Base-by-base conservation (phyloP, 2,329 filamentous ascomycete genomes). In the Venturia aucupariae region DNA sequence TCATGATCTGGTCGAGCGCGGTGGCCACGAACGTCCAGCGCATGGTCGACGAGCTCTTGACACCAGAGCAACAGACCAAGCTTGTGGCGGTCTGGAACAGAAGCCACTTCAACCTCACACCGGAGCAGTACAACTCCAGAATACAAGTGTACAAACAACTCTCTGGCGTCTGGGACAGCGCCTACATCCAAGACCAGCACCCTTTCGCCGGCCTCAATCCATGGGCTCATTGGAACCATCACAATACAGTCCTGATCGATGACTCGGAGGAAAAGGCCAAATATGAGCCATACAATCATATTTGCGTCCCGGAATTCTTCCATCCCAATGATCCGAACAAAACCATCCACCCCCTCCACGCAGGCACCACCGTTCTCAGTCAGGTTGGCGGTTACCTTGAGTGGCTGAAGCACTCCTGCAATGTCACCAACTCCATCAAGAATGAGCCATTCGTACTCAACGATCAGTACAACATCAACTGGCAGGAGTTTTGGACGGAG, bases 1-100 rank as follows among this genome's bases (percentile, higher is more conserved):
- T 64, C 54, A 64, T 64, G 63, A 22, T 61, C 55, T 64, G 63
- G 63, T 57, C 63, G 4, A 35, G 35, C 11, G 63, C 55, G n/a
- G 10, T 17, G 39, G 15, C 35, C 19, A 8, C 38, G 17, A 64
- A 61, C 30, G 55, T 57, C 10, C 2, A 44, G 19, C 22, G 19
- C 35, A 61, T 64, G 39, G 11, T 61, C 27, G 13, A 48, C 19
- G 8, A 30, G 35, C 24, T 61, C 22, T 54, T 64, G 15, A 64
- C 46, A 30, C 7, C 6, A 22, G 24, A 60, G 17, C 22, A 61
- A 24, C 38, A 39, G 24, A 10, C 41, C 15, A 32, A 30, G 15
- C 38, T 64, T 7, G 63, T 61, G 22, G 63, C 63, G 17, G 19
- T 41, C 4, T 64, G 63, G 63, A 38, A 46, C 22, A 48, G 63